Evolutionary conservation across 1,139 yeast species (phyloP), one percentile per base, ranked within the genome.

Genomic region (Suhomyces coccinellae): DNA sequence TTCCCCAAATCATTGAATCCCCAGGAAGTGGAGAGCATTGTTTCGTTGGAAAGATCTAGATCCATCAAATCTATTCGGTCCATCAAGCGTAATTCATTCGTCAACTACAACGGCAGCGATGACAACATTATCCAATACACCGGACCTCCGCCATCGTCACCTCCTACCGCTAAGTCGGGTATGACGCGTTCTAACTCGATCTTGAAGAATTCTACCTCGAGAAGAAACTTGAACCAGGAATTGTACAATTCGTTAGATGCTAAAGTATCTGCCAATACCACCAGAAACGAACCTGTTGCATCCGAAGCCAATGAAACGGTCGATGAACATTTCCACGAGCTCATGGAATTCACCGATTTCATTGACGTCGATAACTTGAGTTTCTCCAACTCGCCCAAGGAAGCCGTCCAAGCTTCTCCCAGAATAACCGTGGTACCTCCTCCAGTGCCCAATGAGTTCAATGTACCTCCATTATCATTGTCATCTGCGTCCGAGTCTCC

Each of bases 11-110:
- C 81, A 3, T 68, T 86, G 37, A 83, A 76, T 50, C 71, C 79
- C 0, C 81, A 77, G 45, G 95, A 86, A 59, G 87, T 86, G 13
- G 88, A 84, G 53, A 82, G 87, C 40, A 86, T 86, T 49, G 84
- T 84, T 1, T 79, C 88, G 5, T 59, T 86, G 38, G 95, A 86
- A 60, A 73, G 91, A 51, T 79, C 85, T 14, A 69, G 88, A 51
- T 83, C 90, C 2, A 67, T 80, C 64, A 71, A 67, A 51, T 80
- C 85, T 1, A 63, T 75, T 10, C 69, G 55, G 54, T 66, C 67
- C 38, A 47, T 45, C 38, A 66, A 56, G 55, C 56, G 80, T 34
- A 65, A 67, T 46, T 75, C 80, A 34, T 69, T 69, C 50, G 63
- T 71, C 6, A 75, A 75, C 40, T 70, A 77, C 43, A 71, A 75